Conservation (phyloP, 2,329 filamentous ascomycete genomes). For the Penicillium sp. region DNA sequence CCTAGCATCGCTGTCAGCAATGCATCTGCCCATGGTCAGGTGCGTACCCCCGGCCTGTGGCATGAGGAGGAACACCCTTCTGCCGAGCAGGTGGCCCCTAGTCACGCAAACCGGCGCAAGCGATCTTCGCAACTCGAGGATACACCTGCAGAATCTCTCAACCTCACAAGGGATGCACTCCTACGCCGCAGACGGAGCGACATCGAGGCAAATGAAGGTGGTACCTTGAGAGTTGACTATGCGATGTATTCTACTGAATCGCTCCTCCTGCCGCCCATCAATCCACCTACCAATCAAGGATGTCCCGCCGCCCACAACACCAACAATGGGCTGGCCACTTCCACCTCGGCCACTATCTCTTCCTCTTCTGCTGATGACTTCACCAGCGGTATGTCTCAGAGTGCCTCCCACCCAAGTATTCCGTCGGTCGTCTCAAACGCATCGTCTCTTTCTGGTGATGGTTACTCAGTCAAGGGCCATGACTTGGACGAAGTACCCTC, state of each 20-base stretch:
- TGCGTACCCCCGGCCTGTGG: conserved; percentile 41
- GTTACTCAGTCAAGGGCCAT: conserved; percentile 25
- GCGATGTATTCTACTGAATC: conserved; percentile 27
- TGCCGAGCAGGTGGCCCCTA: conserved; percentile 11
- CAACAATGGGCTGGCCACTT: conserved; percentile 32
- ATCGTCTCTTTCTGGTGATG: conserved; percentile 47
- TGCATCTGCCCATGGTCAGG: conserved; percentile 46
- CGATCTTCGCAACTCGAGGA: conserved; percentile 38
- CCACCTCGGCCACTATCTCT: conserved; percentile 46
- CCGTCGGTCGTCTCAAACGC: conserved; percentile 48
- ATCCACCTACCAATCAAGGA: conserved; percentile 16
- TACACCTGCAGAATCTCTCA: conserved; percentile 37
- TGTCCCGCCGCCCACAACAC: conserved; percentile 21
- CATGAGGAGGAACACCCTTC: conserved; percentile 26
- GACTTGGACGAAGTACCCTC: conserved; percentile 38
- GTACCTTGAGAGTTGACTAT: conserved; percentile 24
- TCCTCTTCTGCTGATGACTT: conserved; percentile 49
- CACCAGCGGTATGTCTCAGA: conserved; percentile 49
- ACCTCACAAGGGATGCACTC: conserved; percentile 37
- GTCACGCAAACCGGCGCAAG: conserved; percentile 36
- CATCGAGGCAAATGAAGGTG: conserved; percentile 23
- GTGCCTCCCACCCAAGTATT: conserved; percentile 50
- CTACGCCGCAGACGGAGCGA: conserved; percentile 34
- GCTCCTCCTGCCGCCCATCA: conserved; percentile 18
- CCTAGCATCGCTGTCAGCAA: conserved; percentile 48